These are phyloP conservation scores for Aurifilum marmelostoma DNA, from an alignment of 2,329 filamentous ascomycete species.

Conservation along the genomic window DNA sequence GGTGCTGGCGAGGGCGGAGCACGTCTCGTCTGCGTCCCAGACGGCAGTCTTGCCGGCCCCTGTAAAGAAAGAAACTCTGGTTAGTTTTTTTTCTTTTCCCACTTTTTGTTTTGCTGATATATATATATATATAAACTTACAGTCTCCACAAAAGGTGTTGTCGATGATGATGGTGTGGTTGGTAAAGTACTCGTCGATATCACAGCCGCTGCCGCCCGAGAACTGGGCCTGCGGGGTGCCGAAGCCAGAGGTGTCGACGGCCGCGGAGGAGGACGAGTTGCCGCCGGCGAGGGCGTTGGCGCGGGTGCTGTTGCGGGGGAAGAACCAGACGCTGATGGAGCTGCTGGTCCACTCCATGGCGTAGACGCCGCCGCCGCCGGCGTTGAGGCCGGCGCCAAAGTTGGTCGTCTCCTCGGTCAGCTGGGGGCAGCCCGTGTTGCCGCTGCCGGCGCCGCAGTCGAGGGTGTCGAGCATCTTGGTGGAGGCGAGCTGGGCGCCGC, in stretches of 20 bases:
- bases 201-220: constrained; percentile 65
- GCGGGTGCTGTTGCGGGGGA: constrained; percentile 57
- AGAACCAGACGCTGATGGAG: constrained; percentile 81
- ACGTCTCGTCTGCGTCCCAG: constrained; percentile 63
- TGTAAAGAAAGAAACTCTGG: too few relatives aligned
- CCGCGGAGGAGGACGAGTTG: constrained; percentile 60
- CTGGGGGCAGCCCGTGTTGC: constrained; percentile 63
- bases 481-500: constrained; percentile 50
- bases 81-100: constrained; percentile 2
- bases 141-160: constrained; percentile 34
- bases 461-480: constrained; percentile 45
- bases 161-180: constrained; percentile 74
- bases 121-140: background rate
- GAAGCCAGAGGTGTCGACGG: constrained; percentile 71
- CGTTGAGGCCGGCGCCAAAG: constrained; percentile 74
- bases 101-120: too few relatives aligned
- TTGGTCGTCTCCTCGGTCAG: constrained; percentile 53
- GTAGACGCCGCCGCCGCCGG: constrained; percentile 69
- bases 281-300: constrained; percentile 49
- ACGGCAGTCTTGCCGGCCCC: constrained; percentile 72
- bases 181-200: constrained; percentile 71
- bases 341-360: constrained; percentile 75
- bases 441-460: constrained; percentile 60
- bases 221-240: constrained; percentile 71
- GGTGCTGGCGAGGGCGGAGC: constrained; percentile 61